A percentile compares a stretch with the other conserved stretches of the same genome.
Conservation (phyloP, 164 flowering plant genomes). For the Nymphaea colorata region DNA sequence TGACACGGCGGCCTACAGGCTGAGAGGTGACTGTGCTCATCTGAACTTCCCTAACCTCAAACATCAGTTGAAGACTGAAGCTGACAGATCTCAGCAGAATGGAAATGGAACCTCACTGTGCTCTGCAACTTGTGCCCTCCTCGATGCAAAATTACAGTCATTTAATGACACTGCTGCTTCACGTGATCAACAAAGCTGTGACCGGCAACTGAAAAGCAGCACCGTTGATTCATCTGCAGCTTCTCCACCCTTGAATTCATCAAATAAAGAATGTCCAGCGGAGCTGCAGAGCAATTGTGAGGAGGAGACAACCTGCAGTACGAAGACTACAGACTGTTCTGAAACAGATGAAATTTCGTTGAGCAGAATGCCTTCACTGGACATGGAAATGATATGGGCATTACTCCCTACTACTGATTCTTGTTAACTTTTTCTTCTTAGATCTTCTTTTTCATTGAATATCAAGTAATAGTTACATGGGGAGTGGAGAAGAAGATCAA, state of each 20-base stretch:
- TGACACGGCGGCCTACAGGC: slow-evolving; percentile 78
- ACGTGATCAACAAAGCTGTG: background rate
- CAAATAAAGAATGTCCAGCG: slow-evolving; percentile 17
- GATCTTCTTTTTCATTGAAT: background rate
- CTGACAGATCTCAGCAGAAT: slow-evolving; percentile 3
- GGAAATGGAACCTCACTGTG: slow-evolving; percentile 17
- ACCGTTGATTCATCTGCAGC: background rate
- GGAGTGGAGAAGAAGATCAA: background rate
- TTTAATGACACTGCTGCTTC: slow-evolving; percentile 18
- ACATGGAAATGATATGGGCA: slow-evolving; percentile 75
- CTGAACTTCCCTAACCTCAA: slow-evolving; percentile 81
- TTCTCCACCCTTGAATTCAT: slow-evolving; percentile 4
- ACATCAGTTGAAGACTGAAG: slow-evolving; percentile 45
- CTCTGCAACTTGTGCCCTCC: slow-evolving; percentile 37
- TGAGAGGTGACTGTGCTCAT: slow-evolving; percentile 77
- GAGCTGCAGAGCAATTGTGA: slow-evolving; percentile 2
- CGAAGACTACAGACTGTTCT: slow-evolving; percentile 20
- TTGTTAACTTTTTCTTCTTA: background rate
- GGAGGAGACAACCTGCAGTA: slow-evolving; percentile 5
- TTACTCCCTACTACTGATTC: slow-evolving; percentile 42
- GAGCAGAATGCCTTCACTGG: slow-evolving; percentile 74
- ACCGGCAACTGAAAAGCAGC: background rate
- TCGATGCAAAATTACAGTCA: slow-evolving; percentile 62
- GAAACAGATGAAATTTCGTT: slow-evolving; percentile 41
- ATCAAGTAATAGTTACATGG: background rate